Evolutionary conservation across 352 stramenopile genomes (phyloP), one percentile per base, ranked within the genome.

Genomic region (Globisporangium spiculum): DNA sequence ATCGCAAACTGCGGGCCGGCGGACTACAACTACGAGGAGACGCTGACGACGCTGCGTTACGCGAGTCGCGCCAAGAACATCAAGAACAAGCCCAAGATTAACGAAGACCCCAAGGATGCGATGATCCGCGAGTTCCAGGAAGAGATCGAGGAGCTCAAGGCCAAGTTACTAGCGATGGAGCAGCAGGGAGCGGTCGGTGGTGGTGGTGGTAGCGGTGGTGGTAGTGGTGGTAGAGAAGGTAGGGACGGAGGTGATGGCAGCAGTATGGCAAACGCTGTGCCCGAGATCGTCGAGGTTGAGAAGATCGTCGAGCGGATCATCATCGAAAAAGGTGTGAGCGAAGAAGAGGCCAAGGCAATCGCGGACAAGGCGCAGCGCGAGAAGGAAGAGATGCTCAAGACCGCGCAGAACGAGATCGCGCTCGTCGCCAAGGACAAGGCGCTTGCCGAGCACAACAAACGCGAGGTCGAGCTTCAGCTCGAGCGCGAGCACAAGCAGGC

Each of bases 51-150:
- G 9, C 73, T 99, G n/a, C 85, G 94, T n/a, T 99, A 99, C 78
- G 97, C 97, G 7, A 99, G 96, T 75, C 93, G 98, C 32, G 98
- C 98, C 34, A 99, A 99, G 86, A 99, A 99, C 76, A 99, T 99
- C 78, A 99, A 99, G 74, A 99, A 99, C 81, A 98, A 98, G 63
- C 97, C 97, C 1, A 97, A 97, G 67, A 98, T 99, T 60, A 99
- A 99, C 74, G 95, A 99, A 75, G 97, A 99, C 70, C 95, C 96
- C 0, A 99, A 99, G 70, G 96, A 99, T 70, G 91, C 96, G 16
- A 98, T 98, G 92, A 94, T 99, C 27, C 85, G 94, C 22, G 94
- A 99, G 75, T 98, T 98, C 69, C 94, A 98, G 75, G 93, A 99
- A 22, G 92, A 99, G 72, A 99, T 99, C 74, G 79, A 96, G 63